Evolutionary conservation across 225 moss, liverwort and hornwort species (phyloP).

Genomic region (Physcomitrium patens): DNA sequence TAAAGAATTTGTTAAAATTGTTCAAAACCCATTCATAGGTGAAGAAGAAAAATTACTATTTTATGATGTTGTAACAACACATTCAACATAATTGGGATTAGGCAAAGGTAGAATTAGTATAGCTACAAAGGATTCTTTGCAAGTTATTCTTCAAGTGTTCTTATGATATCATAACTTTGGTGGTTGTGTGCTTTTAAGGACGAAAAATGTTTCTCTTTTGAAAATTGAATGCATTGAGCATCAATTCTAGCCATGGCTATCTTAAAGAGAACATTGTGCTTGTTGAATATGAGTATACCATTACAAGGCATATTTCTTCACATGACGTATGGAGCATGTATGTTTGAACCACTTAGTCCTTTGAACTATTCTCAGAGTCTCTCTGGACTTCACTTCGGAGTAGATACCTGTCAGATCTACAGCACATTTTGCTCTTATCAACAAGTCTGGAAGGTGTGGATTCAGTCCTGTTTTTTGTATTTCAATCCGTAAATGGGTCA

Average conservation of each 20-base stretch:
- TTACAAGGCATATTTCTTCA: neutral
- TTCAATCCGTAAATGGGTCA: neutral
- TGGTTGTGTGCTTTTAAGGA: neutral
- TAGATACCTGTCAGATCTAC: conserved; percentile 87
- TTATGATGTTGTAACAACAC: too few relatives aligned
- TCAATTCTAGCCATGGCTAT: neutral
- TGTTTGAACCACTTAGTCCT: neutral
- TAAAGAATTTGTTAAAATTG: too few relatives aligned
- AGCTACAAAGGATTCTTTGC: conserved; percentile 75
- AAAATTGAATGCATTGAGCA: neutral
- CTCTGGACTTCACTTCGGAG: conserved; percentile 14
- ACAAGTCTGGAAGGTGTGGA: conserved; percentile 77
- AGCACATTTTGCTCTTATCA: conserved; percentile 81
- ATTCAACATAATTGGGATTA: conserved; percentile 76
- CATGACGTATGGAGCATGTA: neutral
- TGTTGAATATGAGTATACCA: neutral
- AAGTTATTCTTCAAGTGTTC: conserved; percentile 64
- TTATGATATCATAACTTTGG: conserved; percentile 8
- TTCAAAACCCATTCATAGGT: too few relatives aligned
- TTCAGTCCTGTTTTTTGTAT: neutral
- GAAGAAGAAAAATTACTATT: too few relatives aligned
- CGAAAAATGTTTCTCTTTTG: neutral
- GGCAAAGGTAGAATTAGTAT: conserved; percentile 82
- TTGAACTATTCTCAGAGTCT: conserved; percentile 3
- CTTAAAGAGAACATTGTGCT: neutral